Base-by-base conservation (phyloP, 306 rosid genomes). In the Citrullus mucosospermus region DNA sequence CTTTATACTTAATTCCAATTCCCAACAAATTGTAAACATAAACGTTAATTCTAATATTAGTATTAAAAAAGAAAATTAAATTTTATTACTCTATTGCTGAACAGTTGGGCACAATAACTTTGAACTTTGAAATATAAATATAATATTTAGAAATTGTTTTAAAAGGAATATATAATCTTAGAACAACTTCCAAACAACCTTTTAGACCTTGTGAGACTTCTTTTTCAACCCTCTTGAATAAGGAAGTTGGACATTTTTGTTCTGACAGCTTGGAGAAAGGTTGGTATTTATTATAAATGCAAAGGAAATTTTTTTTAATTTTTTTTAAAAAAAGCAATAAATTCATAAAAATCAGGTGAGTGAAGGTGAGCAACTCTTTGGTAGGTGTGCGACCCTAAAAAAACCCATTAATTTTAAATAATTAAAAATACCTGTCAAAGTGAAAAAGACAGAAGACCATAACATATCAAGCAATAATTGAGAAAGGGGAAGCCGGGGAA, bases 321-420 rank as follows among this genome's bases (percentile, higher is more conserved):
- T 51, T 3, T 4, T 51, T 51, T 14, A n/a, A 6, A 2, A 68
- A 68, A 68, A 22, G 71, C 71, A 68, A 68, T 68, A 68, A 68
- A 68, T 68, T 43, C 25, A 69, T 41, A n/a, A 69, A 69, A 69
- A 69, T 69, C 75, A 69, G 75, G 54, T 69, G 56, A 16, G 56
- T 10, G 56, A 43, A 13, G 56, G 38, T n/a, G 56, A 69, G 54
- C 36, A 2, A n/a, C 55, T 43, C 17, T 69, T 44, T 8, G 56
- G 54, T 69, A 44, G 56, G n/a, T 44, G 56, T 32, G 75, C 43
- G 54, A 69, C 18, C 5, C 48, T 69, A 43, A 69, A 32, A 69
- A 43, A 43, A 69, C 56, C 75, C 75, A 69, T 69, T 44, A 41
- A 69, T 69, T 69, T 69, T 44, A 4, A 69, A 68, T 20, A 69